Evolutionary conservation across 2,329 filamentous ascomycete species (phyloP), one percentile per base, ranked within the genome.

Genomic region (Zymoseptoria passerinii): DNA sequence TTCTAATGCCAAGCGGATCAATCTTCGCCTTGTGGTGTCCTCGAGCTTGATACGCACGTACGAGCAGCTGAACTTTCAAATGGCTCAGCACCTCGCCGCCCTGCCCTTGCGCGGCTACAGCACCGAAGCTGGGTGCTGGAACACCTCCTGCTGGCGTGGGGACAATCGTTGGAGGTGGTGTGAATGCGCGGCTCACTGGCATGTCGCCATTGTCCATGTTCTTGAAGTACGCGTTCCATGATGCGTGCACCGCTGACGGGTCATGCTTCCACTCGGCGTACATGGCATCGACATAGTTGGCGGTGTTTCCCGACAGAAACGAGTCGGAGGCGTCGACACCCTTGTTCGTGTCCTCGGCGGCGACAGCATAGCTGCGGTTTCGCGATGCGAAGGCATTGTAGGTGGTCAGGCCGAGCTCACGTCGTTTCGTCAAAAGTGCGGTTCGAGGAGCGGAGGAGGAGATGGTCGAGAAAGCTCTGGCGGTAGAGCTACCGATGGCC

Each of bases 251-350:
- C 72, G 90, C 96, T 70, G 85, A 83, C 55, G 94, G 92, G 70
- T 99, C 91, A 65, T 89, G 81, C 78, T 92, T 96, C 94, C 94
- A 99, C 74, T 92, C 86, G 80, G 96, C 81, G 78, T 99, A 99
- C 94, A 99, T 99, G 81, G 96, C 94, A 76, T 99, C 94, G 74
- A 99, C 90, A 79, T 99, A 99, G 80, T 95, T 96, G 77, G 94
- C 94, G 61, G 92, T 94, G 80, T 90, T 97, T 67, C 94, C 94
- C 64, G 91, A 90, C 62, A 99, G 83, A 82, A 99, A 99, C 78
- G 87, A 95, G 77, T 99, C 94, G 76, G 89, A 96, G 65, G 92
- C 84, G 73, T 96, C 90, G 71, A 86, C 84, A 67, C 83, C 83
- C 72, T 81, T 80, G 71, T 77, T 76, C 55, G 78, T 81, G 49